Base-by-base conservation (phyloP, 2,329 filamentous ascomycete genomes). In the Alternaria atra region DNA sequence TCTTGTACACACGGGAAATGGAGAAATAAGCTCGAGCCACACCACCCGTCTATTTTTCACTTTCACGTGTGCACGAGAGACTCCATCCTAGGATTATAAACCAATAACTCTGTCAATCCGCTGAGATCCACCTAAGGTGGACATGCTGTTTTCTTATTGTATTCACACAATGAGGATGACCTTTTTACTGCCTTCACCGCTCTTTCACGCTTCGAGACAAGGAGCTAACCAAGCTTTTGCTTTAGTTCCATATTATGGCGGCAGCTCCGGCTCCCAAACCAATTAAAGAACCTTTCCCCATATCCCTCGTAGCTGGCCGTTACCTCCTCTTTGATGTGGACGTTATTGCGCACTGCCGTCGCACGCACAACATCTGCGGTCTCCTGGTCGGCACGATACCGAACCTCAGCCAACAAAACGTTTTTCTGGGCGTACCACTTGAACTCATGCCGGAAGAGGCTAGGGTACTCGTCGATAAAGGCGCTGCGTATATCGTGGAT, bases 371-470 rank as follows among this genome's bases (percentile, higher is more conserved):
- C 77, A 93, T 97, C 71, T 94, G 91, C 73, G 93, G 93, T 65
- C 90, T 95, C 32, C 85, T 97, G 56, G 89, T 92, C 61, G 95
- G 95, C 58, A 94, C 92, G 7, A 88, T 97, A 30, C 94, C 95
- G 2, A 94, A 98, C 80, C 90, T 93, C 58, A 93, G 94, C 6
- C 94, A 96, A 70, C 95, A 99, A 80, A 98, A 97, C 80, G 87
- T 97, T 59, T 98, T 98, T 76, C 86, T 94, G 60, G 92, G 94
- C 46, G 82, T 98, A 51, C 95, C 95, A 3, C 82, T 98, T 27
- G 91, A 97, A 82, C 84, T 99, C 44, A 92, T 95, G 83, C 90
- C 92, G 2, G 95, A 98, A 80, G 95, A 99, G 82, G 94, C 90
- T 4, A 86, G 89, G 65, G 81, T 95, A 55, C 85, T 99, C 29